A percentile compares a stretch with the other conserved stretches of the same genome.
phyloP scores from a whole-genome alignment of 345 rosid genomes.

The Leavenworthia alabamica region DNA sequence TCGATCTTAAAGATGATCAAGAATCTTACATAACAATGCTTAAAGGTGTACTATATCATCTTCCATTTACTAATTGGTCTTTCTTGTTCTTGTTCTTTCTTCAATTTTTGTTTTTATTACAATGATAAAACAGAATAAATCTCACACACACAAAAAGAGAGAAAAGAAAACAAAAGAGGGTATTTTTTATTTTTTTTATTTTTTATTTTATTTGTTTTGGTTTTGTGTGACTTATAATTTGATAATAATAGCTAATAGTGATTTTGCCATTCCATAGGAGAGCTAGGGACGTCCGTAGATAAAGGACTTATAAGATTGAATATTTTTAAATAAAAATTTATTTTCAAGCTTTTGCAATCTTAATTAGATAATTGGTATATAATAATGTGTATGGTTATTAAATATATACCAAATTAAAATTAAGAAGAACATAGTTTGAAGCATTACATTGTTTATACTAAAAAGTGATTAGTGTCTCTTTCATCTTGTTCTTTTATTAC shows the following conservation, averaged over 20 bases:
- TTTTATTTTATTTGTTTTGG: conserved; percentile 15
- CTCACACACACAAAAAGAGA: not conserved
- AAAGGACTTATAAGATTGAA: conserved; percentile 15
- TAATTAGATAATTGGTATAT: not conserved
- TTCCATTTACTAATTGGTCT: conserved; percentile 5
- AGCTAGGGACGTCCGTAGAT: conserved; percentile 34
- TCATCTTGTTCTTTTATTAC: conserved; percentile 9
- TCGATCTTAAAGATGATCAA: conserved; percentile 11
- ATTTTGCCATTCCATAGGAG: conserved; percentile 24
- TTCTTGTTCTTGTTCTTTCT: not conserved
- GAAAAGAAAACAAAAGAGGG: conserved; percentile 9
- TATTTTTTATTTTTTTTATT: too few relatives aligned
- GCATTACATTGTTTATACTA: not conserved
- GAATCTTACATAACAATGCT: conserved; percentile 15
- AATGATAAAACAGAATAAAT: conserved; percentile 14
- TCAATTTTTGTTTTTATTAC: not conserved
- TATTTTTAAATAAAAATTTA: conserved; percentile 11
- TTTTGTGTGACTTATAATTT: conserved; percentile 28
- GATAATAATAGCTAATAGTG: conserved; percentile 27
- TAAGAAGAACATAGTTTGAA: too few relatives aligned
- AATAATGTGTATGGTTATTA: too few relatives aligned
- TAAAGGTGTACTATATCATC: too few relatives aligned
- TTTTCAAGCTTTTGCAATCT: not conserved
- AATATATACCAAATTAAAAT: too few relatives aligned
- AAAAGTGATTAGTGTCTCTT: too few relatives aligned